Evolutionary conservation across 768 basidiomycete species (phyloP), one percentile per base, ranked within the genome.

Genomic region (Gautieria morchelliformis): DNA sequence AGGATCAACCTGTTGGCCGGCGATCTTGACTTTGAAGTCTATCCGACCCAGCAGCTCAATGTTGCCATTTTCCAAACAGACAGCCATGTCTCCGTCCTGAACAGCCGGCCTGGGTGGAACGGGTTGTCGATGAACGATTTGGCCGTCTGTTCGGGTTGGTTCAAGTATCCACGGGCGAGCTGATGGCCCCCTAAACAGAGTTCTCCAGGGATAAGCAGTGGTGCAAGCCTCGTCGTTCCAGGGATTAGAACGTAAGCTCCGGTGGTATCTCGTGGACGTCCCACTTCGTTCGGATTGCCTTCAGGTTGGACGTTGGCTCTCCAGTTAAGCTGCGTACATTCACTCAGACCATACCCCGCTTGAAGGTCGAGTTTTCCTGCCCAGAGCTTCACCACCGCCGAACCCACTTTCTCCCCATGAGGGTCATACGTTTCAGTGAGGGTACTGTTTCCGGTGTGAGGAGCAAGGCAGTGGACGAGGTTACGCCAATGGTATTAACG

Each of bases 101-200:
- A 37, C 10, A 37, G 35, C 8, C 35, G 35, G 9, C 47, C 47
- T 11, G 47, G 47, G 32, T 15, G 47, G 15, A 48, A 48, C 1
- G 47, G 47, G 32, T 48, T 33, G 14, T 20, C 32, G 15, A 48
- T 20, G 19, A 48, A 48, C 12, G 19, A 24, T 10, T 20, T 17
- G 6, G 47, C 47, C 4, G 47, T 48, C 9, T 19, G 47, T 48
- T 48, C 47, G 14, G 47, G 47, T 27, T 15, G 24, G 2, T 33
- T 20, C 7, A 48, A 10, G 47, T 48, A 48, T 15, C 47, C 47
- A 4, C 47, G 47, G 3, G 47, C 47, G 24, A 48, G 24, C 19
- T 48, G 66, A 17, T 61, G 59, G 2, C 66, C 66, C 20, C 66
- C 65, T 37, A 67, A 60, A 49, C 56, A 65, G n/a, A 66, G 40